Evolutionary conservation across 495 filamentous ascomycete species (phyloP), one percentile per base, ranked within the genome.

Genomic region (Hyaloscypha variabilis): DNA sequence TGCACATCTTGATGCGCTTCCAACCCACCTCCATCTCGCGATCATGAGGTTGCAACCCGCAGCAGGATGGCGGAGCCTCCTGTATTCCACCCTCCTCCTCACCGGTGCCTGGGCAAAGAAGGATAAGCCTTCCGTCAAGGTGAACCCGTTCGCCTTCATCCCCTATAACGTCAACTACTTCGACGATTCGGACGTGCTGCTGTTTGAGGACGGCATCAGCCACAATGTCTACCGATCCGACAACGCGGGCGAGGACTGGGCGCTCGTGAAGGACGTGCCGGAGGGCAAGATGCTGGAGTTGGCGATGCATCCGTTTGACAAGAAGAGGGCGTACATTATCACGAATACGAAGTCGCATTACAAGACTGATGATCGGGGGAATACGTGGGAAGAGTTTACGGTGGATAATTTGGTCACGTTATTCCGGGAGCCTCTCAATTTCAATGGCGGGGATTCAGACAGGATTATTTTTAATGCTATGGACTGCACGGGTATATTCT

Each of bases 391-490:
- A 34, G 73, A 83, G 23, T 97, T 97, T 73, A 71, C 85, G 53
- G 85, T 88, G 14, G 75, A 81, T 31, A 82, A 78, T 30, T 75
- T 71, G 66, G 71, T 71, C 29, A 81, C 82, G 31, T 73, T 80
- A 23, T 77, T 74, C 50, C 66, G 71, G 24, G 67, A 76, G 13
- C 74, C 84, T 26, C 77, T 98, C 62, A 78, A 75, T 25, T 98
- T 96, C 77, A 92, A 97, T 79, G 91, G 91, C 24, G 78, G 74
- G 65, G 91, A 99, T 75, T 85, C 86, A 11, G 84, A 91, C 67
- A 93, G 90, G 78, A 89, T 97, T 53, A 82, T 99, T 54, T 91
- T 96, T 71, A 88, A 91, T 66, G 87, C 85, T 46, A 83, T 87
- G 77, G 79, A 86, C 58, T 97, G 94, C 71, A 73, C 81, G 8